Percentiles rank a stretch among this genome's conserved stretches.
Evolutionary conservation across 2,329 filamentous ascomycete genomes (phyloP).

Genomic region (Ophiostoma tasmaniense): DNA sequence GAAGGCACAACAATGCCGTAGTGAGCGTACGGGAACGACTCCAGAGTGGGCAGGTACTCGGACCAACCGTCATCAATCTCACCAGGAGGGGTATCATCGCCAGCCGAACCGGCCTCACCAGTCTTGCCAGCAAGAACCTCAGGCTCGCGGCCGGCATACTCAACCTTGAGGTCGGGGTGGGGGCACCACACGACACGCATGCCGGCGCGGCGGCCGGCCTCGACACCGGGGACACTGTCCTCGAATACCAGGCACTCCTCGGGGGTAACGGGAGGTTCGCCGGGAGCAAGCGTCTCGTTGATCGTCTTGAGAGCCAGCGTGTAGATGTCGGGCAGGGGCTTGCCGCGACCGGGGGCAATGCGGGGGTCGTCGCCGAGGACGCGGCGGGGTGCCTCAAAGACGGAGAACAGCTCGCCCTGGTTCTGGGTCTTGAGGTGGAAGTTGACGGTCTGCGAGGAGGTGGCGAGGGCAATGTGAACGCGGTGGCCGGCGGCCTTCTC

Average conservation of each 20-base stretch:
- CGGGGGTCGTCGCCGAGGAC: constrained; percentile 80
- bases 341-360: constrained; percentile 72
- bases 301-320: constrained; percentile 75
- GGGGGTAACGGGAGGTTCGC: constrained; percentile 58
- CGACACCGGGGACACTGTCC: constrained; percentile 87
- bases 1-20: constrained; percentile 49
- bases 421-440: constrained; percentile 68
- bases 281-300: constrained; percentile 60
- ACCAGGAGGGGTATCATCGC: constrained; percentile 48
- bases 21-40: constrained; percentile 48
- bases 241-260: constrained; percentile 95
- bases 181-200: constrained; percentile 95
- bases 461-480: constrained; percentile 80
- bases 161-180: constrained; percentile 66
- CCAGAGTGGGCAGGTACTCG: constrained; percentile 43
- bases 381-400: constrained; percentile 61
- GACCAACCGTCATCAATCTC: constrained; percentile 54
- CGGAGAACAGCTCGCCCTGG: constrained; percentile 48
- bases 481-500: constrained; percentile 22
- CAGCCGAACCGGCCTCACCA: constrained; percentile 51
- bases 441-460: constrained; percentile 63
- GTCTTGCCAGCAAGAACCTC: constrained; percentile 78
- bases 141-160: constrained; percentile 67
- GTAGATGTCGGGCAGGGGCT: constrained; percentile 93
- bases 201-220: constrained; percentile 79